Evolutionary conservation across 768 basidiomycete genomes (phyloP).

Genomic region (Neoboletus subvelutipes): DNA sequence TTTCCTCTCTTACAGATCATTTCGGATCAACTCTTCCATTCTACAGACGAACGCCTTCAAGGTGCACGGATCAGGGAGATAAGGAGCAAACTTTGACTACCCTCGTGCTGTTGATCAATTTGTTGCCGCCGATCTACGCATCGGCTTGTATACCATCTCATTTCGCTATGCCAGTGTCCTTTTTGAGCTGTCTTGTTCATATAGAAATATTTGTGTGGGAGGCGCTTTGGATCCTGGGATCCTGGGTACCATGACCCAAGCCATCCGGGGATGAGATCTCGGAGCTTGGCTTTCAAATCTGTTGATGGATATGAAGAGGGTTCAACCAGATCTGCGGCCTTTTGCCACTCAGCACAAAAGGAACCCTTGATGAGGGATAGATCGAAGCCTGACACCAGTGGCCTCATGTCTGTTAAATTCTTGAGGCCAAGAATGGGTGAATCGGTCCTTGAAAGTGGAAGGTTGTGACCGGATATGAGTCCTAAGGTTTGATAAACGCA

Average conservation of each 20-base stretch:
- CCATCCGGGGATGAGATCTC: not conserved
- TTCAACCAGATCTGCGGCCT: not conserved
- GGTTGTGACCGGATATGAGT: not conserved
- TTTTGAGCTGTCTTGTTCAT: not conserved
- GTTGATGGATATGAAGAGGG: slow-evolving; percentile 6
- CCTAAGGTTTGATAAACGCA: slow-evolving; percentile 5
- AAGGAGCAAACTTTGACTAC: slow-evolving; percentile 39
- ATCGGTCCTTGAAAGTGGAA: not conserved
- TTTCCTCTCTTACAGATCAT: not conserved
- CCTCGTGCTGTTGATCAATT: not conserved
- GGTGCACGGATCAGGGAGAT: slow-evolving; percentile 41
- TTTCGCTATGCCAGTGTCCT: not conserved
- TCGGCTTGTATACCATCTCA: not conserved
- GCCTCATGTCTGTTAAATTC: slow-evolving; percentile 15
- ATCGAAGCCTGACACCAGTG: not conserved
- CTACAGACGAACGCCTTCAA: slow-evolving; percentile 43
- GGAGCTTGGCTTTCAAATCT: not conserved
- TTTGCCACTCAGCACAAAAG: slow-evolving; percentile 13
- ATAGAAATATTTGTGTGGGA: not conserved
- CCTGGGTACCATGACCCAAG: not conserved
- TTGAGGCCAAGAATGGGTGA: not conserved
- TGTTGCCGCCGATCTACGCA: not conserved
- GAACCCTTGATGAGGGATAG: slow-evolving; percentile 14
- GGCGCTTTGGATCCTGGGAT: not conserved
- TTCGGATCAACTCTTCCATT: slow-evolving; percentile 6